Percentiles rank a stretch among this genome's conserved stretches.
Conservation (phyloP, 2,329 filamentous ascomycete genomes). For the Fusarium hostae region DNA sequence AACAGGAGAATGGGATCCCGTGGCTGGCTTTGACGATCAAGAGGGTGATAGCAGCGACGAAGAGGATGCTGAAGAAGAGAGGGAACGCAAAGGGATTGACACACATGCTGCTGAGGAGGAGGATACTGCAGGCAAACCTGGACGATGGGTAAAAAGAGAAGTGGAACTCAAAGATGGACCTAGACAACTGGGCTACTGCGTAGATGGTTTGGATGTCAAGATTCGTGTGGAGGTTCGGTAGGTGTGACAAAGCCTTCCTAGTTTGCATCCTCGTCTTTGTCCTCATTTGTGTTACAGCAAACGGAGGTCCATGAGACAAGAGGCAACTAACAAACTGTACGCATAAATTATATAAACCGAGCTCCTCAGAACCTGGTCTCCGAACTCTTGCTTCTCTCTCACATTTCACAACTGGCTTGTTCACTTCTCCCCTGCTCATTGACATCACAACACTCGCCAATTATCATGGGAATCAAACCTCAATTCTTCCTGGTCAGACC, state of each 20-base stretch:
- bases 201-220: conserved; percentile 77
- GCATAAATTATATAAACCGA: conserved; percentile 7
- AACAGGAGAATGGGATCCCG: conserved; percentile 89
- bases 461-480: conserved; percentile 41
- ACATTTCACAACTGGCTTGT: neutral
- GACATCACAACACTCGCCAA: neutral
- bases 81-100: conserved; percentile 31
- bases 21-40: conserved; percentile 69
- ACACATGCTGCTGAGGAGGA: conserved; percentile 43
- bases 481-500: conserved; percentile 58
- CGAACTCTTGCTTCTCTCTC: neutral
- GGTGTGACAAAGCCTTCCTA: conserved; percentile 4
- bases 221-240: conserved; percentile 73
- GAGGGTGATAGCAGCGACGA: conserved; percentile 66
- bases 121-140: conserved; percentile 50
- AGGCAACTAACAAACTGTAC: conserved; percentile 1
- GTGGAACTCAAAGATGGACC: conserved; percentile 83
- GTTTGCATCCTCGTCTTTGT: conserved; percentile 1
- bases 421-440: neutral
- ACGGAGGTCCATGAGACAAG: neutral
- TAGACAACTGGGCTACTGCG: conserved; percentile 82
- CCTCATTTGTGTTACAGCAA: conserved; percentile 22
- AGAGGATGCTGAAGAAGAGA: conserved; percentile 56
- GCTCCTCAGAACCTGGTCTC: no score
- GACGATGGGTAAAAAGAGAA: conserved; percentile 79